Evolutionary conservation across 2,329 filamentous ascomycete species (phyloP), one percentile per base, ranked within the genome.

Genomic region (Colletotrichum eremochloae): DNA sequence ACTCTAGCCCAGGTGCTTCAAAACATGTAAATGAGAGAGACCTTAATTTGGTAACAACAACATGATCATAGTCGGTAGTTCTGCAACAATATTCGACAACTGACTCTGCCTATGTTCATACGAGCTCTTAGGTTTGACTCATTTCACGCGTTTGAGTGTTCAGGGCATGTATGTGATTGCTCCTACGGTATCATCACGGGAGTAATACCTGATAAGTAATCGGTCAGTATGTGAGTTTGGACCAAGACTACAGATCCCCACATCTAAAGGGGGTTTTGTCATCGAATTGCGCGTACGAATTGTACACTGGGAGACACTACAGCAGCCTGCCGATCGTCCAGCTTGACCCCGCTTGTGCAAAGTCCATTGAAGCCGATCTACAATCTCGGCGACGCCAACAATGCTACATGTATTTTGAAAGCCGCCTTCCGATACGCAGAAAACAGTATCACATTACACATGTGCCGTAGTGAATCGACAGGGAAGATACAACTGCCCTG

Each of bases 11-110:
- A 3, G 75, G 14, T 0, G 74, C 74, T 18, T 68, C 68, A 1
- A 67, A 9, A 14, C 74, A 76, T 0, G 64, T 48, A 2, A 68
- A 63, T 1, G 75, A 67, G 0, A 75, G 50, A n/a, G 4, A 48
- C 63, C 36, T 74, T 66, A 5, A 62, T 42, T n/a, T 68, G 31
- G 31, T 57, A 7, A 57, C 50, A 7, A 57, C 50, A 6, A 57
- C 33, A 7, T 33, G n/a, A n/a, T 42, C 31, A 18, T n/a, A 56
- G 18, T 14, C 50, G 18, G 8, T 52, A 31, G 8, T 15, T 1
- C 7, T 20, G 7, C 1, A 20, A 5, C 31, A 11, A 20, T 55
- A 0, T 20, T 20, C 3, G 2, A 18, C 1, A 55, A 12, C 14
- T 14, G 5, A 5, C 36, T 36, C 31, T n/a, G 3, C n/a, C 18